These are phyloP conservation scores for Moricandia moricandioides DNA, from an alignment of 345 rosid species.

Conservation along the genomic window DNA sequence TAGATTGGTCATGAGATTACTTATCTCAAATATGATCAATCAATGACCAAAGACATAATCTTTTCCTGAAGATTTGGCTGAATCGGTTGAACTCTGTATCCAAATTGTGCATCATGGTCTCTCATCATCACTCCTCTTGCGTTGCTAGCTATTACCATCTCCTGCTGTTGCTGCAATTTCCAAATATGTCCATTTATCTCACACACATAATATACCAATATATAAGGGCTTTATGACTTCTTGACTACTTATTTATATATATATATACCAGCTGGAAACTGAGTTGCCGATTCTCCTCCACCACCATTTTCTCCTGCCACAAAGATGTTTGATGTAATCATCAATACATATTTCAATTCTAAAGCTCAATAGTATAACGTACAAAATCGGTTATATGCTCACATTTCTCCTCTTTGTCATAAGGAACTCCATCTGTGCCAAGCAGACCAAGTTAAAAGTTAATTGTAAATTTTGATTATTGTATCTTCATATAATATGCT, in stretches of 20 bases:
- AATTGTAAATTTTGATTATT: neutral
- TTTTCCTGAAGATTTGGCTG: slow-evolving; percentile 44
- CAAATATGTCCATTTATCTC: slow-evolving; percentile 3
- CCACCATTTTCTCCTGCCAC: slow-evolving; percentile 37
- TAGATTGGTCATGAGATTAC: neutral
- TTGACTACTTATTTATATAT: neutral
- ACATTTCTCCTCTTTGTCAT: slow-evolving; percentile 47
- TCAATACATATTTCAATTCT: neutral
- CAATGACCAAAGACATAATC: slow-evolving; percentile 40
- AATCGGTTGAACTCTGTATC: slow-evolving; percentile 38
- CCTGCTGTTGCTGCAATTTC: slow-evolving; percentile 46
- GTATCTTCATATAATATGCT: neutral
- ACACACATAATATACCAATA: slow-evolving; percentile 9
- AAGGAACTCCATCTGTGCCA: slow-evolving; percentile 42
- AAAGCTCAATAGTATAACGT: neutral
- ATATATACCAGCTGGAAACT: slow-evolving; percentile 42
- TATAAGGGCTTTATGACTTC: neutral
- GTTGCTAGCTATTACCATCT: slow-evolving; percentile 48
- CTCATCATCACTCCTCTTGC: slow-evolving; percentile 44
- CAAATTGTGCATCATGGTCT: slow-evolving; percentile 34
- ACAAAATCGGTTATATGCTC: slow-evolving; percentile 13
- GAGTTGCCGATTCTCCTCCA: slow-evolving; percentile 49
- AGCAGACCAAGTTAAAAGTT: slow-evolving; percentile 13
- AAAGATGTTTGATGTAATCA: neutral
- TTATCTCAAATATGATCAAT: slow-evolving; percentile 21